Evolutionary conservation across 2,329 filamentous ascomycete species (phyloP).

Genomic region (Botrytis cinerea): DNA sequence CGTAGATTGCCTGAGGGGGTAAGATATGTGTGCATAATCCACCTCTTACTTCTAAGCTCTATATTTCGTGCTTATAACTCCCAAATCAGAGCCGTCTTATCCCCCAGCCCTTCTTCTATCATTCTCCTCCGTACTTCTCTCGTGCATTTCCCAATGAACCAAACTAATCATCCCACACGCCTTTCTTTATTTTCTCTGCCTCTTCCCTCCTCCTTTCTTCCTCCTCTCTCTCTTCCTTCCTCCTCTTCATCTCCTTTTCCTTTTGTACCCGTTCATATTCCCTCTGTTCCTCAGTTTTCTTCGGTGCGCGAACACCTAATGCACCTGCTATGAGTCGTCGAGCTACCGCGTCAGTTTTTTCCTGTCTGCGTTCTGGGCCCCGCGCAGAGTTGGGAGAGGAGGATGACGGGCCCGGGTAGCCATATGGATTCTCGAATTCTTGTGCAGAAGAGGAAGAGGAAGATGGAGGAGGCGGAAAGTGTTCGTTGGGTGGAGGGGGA

Average conservation of each 20-base stretch:
- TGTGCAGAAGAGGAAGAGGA: background rate
- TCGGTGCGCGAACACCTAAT: conserved; percentile 77
- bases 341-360: conserved; percentile 93
- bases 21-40: background rate
- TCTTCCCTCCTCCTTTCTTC: conserved; percentile 61
- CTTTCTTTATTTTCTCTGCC: conserved; percentile 71
- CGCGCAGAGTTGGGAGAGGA: conserved; percentile 21
- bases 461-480: conserved; percentile 18
- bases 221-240: conserved; percentile 70
- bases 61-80: background rate
- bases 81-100: background rate
- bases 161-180: conserved; percentile 77
- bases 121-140: background rate
- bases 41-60: background rate
- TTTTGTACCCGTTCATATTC: conserved; percentile 81
- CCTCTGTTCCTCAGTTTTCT: conserved; percentile 82
- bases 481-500: conserved; percentile 44
- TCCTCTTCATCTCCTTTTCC: conserved; percentile 79
- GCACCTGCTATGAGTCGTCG: conserved; percentile 86
- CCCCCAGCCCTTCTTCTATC: background rate
- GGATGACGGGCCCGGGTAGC: conserved; percentile 25
- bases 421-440: conserved; percentile 34
- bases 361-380: conserved; percentile 56
- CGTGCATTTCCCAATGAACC: background rate
- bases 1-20: background rate